Conservation (phyloP, 495 filamentous ascomycete genomes). For the Ramalina peruviana region DNA sequence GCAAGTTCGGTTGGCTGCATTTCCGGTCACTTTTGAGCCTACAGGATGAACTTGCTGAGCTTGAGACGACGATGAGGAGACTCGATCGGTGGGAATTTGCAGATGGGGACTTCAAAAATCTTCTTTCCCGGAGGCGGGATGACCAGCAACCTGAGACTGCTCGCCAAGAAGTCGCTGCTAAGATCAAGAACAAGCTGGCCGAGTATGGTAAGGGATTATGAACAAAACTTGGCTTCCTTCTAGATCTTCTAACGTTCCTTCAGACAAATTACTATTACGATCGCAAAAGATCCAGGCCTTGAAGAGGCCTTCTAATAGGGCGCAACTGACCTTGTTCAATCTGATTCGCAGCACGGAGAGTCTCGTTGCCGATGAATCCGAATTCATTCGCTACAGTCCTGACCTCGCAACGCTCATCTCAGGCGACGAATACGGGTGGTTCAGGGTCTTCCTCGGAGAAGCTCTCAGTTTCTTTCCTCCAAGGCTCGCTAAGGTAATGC, state of each 20-base stretch:
- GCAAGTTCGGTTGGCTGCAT: slow-evolving; percentile 25
- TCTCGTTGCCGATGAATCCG: slow-evolving; percentile 1
- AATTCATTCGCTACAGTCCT: slow-evolving; percentile 3
- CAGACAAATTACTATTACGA: slow-evolving; percentile 6
- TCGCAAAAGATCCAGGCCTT: slow-evolving; percentile 4
- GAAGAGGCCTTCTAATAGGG: slow-evolving; percentile 2
- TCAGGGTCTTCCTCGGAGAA: slow-evolving; percentile 6
- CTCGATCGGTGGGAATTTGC: slow-evolving; percentile 13
- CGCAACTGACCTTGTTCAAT: slow-evolving; percentile 4
- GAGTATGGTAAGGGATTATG: no score
- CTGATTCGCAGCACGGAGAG: slow-evolving; percentile 7
- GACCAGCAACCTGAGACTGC: slow-evolving; percentile 13
- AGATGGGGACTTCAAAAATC: background rate
- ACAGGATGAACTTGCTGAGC: slow-evolving; percentile 22
- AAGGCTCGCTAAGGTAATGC: slow-evolving; percentile 1
- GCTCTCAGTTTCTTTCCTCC: slow-evolving; percentile 2
- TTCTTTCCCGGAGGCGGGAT: slow-evolving; percentile 7
- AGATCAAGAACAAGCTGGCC: slow-evolving; percentile 43
- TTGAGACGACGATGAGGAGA: slow-evolving; percentile 22
- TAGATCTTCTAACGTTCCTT: no score
- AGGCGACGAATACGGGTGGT: slow-evolving; percentile 6
- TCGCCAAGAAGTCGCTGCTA: slow-evolving; percentile 43
- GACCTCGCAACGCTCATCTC: slow-evolving; percentile 9
- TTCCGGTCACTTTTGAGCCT: slow-evolving; percentile 21
- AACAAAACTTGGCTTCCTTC: no score